Evolutionary conservation across 192 early-diverging fungal genomes (phyloP).

Genomic region (Coemansia sp.): DNA sequence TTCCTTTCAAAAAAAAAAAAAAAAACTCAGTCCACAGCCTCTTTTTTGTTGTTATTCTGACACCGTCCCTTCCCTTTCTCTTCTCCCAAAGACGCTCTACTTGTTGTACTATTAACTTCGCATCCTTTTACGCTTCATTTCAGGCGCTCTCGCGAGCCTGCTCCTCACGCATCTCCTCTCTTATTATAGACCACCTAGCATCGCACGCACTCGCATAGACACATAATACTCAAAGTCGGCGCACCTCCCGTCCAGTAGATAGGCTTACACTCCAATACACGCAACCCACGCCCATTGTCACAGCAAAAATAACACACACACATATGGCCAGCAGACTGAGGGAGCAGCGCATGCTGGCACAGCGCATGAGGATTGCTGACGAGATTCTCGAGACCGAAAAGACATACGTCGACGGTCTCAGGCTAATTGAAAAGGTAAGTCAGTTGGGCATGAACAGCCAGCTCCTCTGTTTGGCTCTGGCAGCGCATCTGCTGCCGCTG

Average conservation of each 20-base stretch:
- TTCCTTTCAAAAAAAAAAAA: no score
- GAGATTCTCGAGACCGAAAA: slow-evolving; percentile 83
- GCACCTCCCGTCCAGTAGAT: not conserved
- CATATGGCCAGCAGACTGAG: not conserved
- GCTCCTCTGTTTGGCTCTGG: not conserved
- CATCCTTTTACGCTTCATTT: slow-evolving; percentile 1
- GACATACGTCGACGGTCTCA: slow-evolving; percentile 81
- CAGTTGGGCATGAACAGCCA: not conserved
- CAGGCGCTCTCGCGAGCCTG: slow-evolving; percentile 4
- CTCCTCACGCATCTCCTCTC: not conserved
- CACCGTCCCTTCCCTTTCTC: not conserved
- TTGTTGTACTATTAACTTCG: slow-evolving; percentile 7
- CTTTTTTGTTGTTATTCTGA: not conserved
- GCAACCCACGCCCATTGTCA: not conserved
- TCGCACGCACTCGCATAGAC: slow-evolving; percentile 1
- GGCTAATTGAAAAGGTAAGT: slow-evolving; percentile 51
- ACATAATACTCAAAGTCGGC: slow-evolving; percentile 7
- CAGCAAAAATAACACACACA: not conserved
- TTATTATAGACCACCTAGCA: not conserved
- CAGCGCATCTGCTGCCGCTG: slow-evolving; percentile 3
- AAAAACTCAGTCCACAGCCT: no score
- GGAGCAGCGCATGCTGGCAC: slow-evolving; percentile 18
- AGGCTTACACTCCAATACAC: not conserved
- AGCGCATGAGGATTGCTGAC: slow-evolving; percentile 61
- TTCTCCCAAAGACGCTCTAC: not conserved